Evolutionary conservation across 768 basidiomycete species (phyloP).

Genomic region (Postia placenta): DNA sequence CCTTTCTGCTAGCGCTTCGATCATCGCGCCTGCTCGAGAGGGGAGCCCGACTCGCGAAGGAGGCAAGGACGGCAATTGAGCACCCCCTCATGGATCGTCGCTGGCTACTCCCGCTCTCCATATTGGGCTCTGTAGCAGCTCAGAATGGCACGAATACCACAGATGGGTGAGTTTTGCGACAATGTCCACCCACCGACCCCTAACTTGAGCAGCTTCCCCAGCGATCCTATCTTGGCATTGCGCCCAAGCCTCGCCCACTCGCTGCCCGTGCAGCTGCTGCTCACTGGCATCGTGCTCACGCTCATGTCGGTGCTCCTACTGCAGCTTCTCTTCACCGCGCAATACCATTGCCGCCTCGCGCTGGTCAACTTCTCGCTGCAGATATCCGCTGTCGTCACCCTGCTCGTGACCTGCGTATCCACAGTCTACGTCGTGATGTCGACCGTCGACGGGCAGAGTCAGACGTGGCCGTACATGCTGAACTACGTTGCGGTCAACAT

Average conservation of each 20-base stretch:
- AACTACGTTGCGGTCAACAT: slow-evolving; percentile 83
- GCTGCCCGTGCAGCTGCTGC: slow-evolving; percentile 84
- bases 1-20: too few species aligned
- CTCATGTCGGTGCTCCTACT: slow-evolving; percentile 84
- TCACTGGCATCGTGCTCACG: slow-evolving; percentile 81
- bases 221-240: slow-evolving; percentile 73
- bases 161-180: neutral
- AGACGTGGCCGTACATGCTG: slow-evolving; percentile 92
- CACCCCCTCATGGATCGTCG: neutral
- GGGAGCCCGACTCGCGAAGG: too few species aligned
- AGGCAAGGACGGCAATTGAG: too few species aligned
- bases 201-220: slow-evolving; percentile 13
- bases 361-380: slow-evolving; percentile 90
- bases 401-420: slow-evolving; percentile 72
- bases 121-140: neutral
- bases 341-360: slow-evolving; percentile 94
- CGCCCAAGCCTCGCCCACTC: slow-evolving; percentile 83
- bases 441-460: slow-evolving; percentile 52
- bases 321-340: slow-evolving; percentile 90
- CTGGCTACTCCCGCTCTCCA: neutral
- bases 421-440: slow-evolving; percentile 72
- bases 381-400: slow-evolving; percentile 72
- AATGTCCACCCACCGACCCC: neutral
- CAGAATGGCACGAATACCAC: neutral
- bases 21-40: too few species aligned